A percentile compares a stretch with the other conserved stretches of the same genome.
phyloP scores from a whole-genome alignment of 805 yeast species.

The Kuraishia borneana region DNA sequence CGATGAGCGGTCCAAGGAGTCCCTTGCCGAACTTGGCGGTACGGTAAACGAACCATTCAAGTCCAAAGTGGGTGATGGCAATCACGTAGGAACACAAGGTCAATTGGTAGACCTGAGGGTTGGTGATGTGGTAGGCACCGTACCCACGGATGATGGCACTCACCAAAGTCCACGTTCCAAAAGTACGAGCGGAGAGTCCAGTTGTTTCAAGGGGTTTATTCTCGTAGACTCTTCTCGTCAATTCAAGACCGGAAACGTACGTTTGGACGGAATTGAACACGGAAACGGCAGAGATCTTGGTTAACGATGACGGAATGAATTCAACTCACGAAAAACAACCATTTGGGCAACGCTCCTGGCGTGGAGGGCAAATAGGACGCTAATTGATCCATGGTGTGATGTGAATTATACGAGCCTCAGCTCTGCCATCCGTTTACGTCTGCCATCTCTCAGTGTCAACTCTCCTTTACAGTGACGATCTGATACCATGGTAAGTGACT shows the following conservation, averaged over 20 bases:
- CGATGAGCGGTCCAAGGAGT: conserved; percentile 78
- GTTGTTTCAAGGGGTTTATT: conserved; percentile 47
- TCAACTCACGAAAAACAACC: conserved; percentile 52
- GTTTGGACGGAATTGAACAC: conserved; percentile 84
- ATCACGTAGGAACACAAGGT: conserved; percentile 71
- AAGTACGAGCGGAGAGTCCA: conserved; percentile 80
- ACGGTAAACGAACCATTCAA: conserved; percentile 72
- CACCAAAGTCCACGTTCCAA: conserved; percentile 95
- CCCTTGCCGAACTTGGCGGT: conserved; percentile 85
- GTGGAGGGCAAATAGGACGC: conserved; percentile 25
- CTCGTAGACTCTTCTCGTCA: conserved; percentile 76
- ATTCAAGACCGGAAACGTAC: conserved; percentile 58
- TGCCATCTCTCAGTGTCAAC: background rate
- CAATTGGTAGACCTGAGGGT: conserved; percentile 64
- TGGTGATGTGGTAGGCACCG: conserved; percentile 69
- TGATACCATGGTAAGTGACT: background rate
- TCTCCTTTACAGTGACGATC: background rate
- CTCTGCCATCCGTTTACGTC: background rate
- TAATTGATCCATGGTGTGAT: conserved; percentile 11
- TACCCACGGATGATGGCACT: conserved; percentile 77
- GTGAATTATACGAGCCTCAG: conserved; percentile 13
- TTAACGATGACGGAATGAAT: background rate
- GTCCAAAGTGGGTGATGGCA: conserved; percentile 74
- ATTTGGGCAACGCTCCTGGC: conserved; percentile 60
- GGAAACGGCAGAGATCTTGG: conserved; percentile 67